phyloP scores from a whole-genome alignment of 331 rosid species.

The Dryas integrifolia region DNA sequence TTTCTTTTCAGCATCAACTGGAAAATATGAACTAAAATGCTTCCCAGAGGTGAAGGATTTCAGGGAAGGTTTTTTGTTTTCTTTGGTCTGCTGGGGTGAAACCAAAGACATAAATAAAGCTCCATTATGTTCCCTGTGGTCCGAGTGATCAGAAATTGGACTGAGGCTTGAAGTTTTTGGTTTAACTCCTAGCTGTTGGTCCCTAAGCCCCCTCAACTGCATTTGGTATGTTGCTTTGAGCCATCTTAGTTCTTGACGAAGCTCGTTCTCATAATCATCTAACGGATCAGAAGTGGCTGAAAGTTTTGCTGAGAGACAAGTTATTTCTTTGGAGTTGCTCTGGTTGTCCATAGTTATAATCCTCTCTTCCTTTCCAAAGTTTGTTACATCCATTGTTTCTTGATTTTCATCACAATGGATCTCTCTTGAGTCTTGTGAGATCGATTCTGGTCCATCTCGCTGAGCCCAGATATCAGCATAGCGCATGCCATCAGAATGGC shows the following conservation, averaged over 20 bases:
- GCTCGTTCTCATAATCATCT: slow-evolving; percentile 69
- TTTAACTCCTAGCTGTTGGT: slow-evolving; percentile 57
- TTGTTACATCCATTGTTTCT: slow-evolving; percentile 33
- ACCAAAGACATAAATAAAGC: slow-evolving; percentile 18
- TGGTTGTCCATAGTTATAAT: slow-evolving; percentile 34
- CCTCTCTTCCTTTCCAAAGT: slow-evolving; percentile 48
- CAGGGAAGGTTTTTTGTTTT: slow-evolving; percentile 28
- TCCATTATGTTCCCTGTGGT: slow-evolving; percentile 30
- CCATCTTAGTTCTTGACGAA: slow-evolving; percentile 96
- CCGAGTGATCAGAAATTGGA: slow-evolving; percentile 36
- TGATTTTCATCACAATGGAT: slow-evolving; percentile 38
- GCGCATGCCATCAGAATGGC: slow-evolving; percentile 47
- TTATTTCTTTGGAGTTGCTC: slow-evolving; percentile 33
- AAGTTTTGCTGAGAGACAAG: slow-evolving; percentile 26
- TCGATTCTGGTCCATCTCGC: slow-evolving; percentile 54
- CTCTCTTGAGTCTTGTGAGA: slow-evolving; percentile 46
- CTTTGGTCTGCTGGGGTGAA: slow-evolving; percentile 29
- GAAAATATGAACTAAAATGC: slow-evolving; percentile 20
- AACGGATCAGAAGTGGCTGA: slow-evolving; percentile 26
- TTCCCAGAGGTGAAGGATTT: slow-evolving; percentile 29
- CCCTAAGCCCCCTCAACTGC: slow-evolving; percentile 80
- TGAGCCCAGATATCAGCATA: slow-evolving; percentile 83
- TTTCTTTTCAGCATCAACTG: slow-evolving; percentile 35
- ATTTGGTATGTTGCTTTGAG: slow-evolving; percentile 93
- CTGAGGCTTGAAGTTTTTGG: slow-evolving; percentile 30